These are phyloP conservation scores for Pilatotrama ljubarskyi DNA, from an alignment of 768 basidiomycete genomes.

Conservation along the genomic window DNA sequence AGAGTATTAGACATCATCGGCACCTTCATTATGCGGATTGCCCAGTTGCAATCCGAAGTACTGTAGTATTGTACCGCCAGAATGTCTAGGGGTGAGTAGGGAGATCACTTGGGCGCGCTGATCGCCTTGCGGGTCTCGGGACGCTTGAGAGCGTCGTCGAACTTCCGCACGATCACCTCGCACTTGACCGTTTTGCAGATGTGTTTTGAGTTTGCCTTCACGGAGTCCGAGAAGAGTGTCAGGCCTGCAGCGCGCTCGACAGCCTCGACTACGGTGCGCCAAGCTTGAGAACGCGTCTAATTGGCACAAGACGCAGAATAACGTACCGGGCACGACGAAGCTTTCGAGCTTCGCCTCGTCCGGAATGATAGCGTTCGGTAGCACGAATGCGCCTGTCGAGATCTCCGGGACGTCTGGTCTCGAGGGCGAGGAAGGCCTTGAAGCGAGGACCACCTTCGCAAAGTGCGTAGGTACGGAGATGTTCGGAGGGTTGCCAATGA, in stretches of 20 bases:
- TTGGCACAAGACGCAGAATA: background rate
- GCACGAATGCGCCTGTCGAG: constrained; percentile 89
- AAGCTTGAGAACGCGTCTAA: constrained; percentile 3
- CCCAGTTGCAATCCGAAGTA: background rate
- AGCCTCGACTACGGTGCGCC: constrained; percentile 64
- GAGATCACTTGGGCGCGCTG: constrained; percentile 41
- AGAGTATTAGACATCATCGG: background rate
- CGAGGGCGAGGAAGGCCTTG: constrained; percentile 71
- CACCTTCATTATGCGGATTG: background rate
- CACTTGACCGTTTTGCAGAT: constrained; percentile 91
- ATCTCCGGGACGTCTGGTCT: constrained; percentile 73
- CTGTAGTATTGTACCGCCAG: background rate
- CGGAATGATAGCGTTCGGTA: constrained; percentile 91
- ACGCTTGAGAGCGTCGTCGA: constrained; percentile 87
- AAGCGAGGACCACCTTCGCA: constrained; percentile 88
- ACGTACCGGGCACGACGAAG: constrained; percentile 81
- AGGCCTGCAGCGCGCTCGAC: constrained; percentile 92
- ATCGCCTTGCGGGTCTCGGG: constrained; percentile 52
- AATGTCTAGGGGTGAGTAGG: background rate
- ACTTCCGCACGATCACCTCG: constrained; percentile 81
- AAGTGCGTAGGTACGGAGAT: constrained; percentile 97
- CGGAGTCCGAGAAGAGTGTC: constrained; percentile 77
- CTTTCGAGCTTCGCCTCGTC: constrained; percentile 78
- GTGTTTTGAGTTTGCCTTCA: constrained; percentile 76
- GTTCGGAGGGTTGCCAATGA: constrained; percentile 90